Percentiles rank a stretch among this genome's conserved stretches.
Conservation (phyloP, 2,329 filamentous ascomycete species). For the Aphanocladium album region DNA sequence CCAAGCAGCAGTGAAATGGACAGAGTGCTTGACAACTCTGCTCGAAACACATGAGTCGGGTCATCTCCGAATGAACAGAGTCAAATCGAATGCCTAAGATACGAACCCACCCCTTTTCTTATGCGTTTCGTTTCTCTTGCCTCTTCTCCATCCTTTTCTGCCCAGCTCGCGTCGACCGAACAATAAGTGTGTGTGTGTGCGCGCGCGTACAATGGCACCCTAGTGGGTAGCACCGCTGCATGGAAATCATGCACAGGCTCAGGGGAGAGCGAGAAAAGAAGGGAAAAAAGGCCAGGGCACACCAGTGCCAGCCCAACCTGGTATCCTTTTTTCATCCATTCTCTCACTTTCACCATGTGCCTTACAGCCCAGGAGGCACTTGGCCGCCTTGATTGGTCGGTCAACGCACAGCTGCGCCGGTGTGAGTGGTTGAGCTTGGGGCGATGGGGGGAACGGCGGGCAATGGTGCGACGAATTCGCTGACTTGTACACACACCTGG, state of each 20-base stretch:
- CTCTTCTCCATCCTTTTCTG: neutral
- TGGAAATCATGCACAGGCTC: neutral
- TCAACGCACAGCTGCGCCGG: neutral
- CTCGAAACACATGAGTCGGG: too few species aligned
- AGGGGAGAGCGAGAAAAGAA: neutral
- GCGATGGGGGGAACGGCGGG: neutral
- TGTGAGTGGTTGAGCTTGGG: neutral
- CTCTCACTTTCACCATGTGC: neutral
- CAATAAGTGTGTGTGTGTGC: neutral
- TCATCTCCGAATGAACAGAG: too few species aligned
- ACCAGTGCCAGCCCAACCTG: neutral
- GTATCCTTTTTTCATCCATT: neutral
- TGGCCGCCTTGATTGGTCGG: conserved; percentile 1
- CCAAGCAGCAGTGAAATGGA: too few species aligned
- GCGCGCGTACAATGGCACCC: neutral
- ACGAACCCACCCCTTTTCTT: too few species aligned
- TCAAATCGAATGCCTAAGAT: neutral
- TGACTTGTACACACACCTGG: neutral
- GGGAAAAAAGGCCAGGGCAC: neutral
- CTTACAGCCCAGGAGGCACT: neutral
- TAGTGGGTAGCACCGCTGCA: neutral
- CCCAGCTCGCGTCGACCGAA: too few species aligned
- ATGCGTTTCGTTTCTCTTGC: too few species aligned
- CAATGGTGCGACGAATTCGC: conserved; percentile 6
- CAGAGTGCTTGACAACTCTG: too few species aligned